Conservation (phyloP, 441 rosid species). For the Brassica balearica region DNA sequence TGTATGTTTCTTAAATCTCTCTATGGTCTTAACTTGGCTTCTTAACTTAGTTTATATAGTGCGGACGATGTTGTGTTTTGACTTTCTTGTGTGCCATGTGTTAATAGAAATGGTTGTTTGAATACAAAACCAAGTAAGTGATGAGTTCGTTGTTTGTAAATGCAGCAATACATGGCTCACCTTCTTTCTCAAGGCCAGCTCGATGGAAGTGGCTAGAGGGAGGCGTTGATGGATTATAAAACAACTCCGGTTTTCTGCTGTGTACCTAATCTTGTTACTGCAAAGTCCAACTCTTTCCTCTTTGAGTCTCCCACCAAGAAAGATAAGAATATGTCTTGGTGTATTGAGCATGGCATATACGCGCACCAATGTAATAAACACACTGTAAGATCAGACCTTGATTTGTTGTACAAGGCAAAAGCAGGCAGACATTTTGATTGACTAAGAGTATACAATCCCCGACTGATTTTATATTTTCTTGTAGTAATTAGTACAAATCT, state of each 20-base stretch:
- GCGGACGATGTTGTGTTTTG: background rate
- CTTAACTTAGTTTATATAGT: background rate
- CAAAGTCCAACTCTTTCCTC: slow-evolving; percentile 7
- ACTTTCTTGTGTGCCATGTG: background rate
- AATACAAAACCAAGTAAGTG: slow-evolving; percentile 1
- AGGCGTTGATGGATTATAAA: background rate
- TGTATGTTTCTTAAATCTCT: slow-evolving; percentile 52
- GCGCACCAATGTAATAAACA: background rate
- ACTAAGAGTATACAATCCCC: too few species aligned
- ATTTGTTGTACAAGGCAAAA: background rate
- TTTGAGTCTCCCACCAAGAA: too few species aligned
- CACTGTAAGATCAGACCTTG: background rate
- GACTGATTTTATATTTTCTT: too few species aligned
- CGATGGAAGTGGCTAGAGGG: slow-evolving; percentile 70
- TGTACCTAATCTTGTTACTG: background rate
- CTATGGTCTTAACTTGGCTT: background rate
- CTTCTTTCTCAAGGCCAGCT: slow-evolving; percentile 88
- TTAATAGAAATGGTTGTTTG: slow-evolving; percentile 4
- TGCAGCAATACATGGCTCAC: slow-evolving; percentile 92
- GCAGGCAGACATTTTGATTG: too few species aligned
- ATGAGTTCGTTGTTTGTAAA: slow-evolving; percentile 29
- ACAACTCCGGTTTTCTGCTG: background rate
- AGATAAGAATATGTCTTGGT: background rate
- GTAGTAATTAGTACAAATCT: too few species aligned
- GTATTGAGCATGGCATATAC: background rate